These are phyloP conservation scores for Phytophthora tentaculata DNA, from an alignment of 352 stramenopile species.

Conservation along the genomic window DNA sequence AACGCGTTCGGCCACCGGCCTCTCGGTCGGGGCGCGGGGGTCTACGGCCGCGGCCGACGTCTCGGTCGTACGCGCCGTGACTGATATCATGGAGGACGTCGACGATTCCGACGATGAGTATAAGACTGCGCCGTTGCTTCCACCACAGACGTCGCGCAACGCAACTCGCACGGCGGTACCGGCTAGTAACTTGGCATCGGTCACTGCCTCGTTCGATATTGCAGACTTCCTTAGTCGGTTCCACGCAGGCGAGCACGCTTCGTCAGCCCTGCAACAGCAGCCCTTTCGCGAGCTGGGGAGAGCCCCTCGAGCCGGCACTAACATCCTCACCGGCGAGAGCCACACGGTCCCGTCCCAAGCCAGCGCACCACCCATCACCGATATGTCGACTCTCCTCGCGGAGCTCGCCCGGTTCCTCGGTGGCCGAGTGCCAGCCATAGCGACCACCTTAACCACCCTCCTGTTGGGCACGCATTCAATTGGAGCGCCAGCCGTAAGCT, in stretches of 20 bases:
- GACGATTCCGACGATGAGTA: not conserved
- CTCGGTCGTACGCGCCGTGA: not conserved
- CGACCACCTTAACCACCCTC: not conserved
- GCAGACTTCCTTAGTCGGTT: not conserved
- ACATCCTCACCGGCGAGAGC: not conserved
- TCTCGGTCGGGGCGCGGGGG: no score
- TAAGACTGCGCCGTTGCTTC: not conserved
- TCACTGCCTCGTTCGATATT: not conserved
- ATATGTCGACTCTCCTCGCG: not conserved
- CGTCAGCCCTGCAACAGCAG: not conserved
- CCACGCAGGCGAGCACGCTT: not conserved
- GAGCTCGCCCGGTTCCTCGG: not conserved
- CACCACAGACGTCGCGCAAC: not conserved
- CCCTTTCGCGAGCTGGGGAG: no score
- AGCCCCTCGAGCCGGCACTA: not conserved
- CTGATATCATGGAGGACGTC: not conserved
- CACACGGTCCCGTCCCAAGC: not conserved
- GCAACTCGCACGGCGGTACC: not conserved
- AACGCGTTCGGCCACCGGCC: not conserved
- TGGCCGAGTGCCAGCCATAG: not conserved
- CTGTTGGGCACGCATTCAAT: no score
- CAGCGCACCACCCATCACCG: not conserved
- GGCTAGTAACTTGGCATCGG: not conserved
- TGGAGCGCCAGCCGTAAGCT: not conserved
- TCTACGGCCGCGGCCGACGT: not conserved